phyloP scores from a whole-genome alignment of 331 rosid species.

The Saraca asoca region DNA sequence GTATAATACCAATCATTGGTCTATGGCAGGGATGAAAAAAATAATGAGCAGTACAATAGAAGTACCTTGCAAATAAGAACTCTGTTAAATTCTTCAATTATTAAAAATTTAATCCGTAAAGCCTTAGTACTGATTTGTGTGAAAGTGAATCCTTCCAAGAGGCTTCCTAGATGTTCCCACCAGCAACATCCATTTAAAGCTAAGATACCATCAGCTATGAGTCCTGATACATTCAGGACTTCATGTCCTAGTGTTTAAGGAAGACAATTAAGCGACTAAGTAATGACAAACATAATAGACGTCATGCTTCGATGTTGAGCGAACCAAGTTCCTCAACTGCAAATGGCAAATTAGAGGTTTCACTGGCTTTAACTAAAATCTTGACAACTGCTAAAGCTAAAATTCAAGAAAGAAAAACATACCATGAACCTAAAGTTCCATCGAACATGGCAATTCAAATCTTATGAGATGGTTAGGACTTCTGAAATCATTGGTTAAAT shows the following conservation, averaged over 20 bases:
- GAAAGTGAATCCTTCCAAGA: slow-evolving; percentile 83
- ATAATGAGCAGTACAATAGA: slow-evolving; percentile 6
- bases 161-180: slow-evolving; percentile 89
- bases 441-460: slow-evolving; percentile 8
- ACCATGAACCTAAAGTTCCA: slow-evolving; percentile 20
- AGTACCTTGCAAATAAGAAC: slow-evolving; percentile 95
- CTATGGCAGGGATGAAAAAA: slow-evolving; percentile 6
- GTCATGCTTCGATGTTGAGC: slow-evolving; percentile 93
- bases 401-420: too few relatives aligned
- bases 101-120: slow-evolving; percentile 73
- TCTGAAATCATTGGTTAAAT: not conserved
- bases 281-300: slow-evolving; percentile 74
- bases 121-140: slow-evolving; percentile 84
- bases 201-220: slow-evolving; percentile 50
- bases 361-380: too few relatives aligned
- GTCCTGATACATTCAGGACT: slow-evolving; percentile 76
- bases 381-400: too few relatives aligned
- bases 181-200: slow-evolving; percentile 17
- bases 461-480: not conserved
- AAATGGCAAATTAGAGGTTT: slow-evolving; percentile 32
- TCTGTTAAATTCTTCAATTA: slow-evolving; percentile 94
- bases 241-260: slow-evolving; percentile 59
- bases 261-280: slow-evolving; percentile 82
- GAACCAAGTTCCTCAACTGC: slow-evolving; percentile 89
- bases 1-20: too few relatives aligned